Evolutionary conservation across 345 rosid genomes (phyloP).

Genomic region (Turnera subulata): DNA sequence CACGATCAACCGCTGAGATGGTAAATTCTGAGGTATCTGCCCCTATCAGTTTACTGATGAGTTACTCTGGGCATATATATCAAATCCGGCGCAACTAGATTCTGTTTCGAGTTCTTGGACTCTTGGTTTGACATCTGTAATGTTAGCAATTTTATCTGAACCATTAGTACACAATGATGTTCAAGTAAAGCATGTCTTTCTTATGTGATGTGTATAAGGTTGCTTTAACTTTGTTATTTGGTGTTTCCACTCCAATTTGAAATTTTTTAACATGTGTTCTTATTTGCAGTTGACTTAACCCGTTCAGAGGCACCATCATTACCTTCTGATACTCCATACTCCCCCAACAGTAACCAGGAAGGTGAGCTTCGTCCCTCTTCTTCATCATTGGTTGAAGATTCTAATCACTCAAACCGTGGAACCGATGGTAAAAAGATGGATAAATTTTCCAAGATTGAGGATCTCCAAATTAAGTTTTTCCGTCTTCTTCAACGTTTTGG

Average conservation of each 20-base stretch:
- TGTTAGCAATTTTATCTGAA: neutral
- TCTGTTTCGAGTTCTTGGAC: neutral
- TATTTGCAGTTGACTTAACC: conserved; percentile 10
- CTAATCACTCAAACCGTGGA: conserved; percentile 23
- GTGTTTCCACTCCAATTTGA: neutral
- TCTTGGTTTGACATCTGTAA: neutral
- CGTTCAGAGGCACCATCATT: conserved; percentile 30
- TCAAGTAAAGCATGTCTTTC: neutral
- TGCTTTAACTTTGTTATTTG: neutral
- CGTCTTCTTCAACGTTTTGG: conserved; percentile 66
- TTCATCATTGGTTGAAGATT: conserved; percentile 39
- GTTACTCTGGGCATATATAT: neutral
- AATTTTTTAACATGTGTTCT: neutral
- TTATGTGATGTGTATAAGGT: neutral
- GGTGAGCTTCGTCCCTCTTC: conserved; percentile 28
- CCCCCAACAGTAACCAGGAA: conserved; percentile 40
- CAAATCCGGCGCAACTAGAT: neutral
- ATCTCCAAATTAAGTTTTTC: conserved; percentile 65
- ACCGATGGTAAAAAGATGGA: conserved; percentile 32
- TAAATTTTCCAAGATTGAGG: conserved; percentile 55
- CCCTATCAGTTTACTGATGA: too few species aligned
- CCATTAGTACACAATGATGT: too few species aligned
- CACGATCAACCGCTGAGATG: neutral
- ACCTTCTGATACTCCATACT: conserved; percentile 30
- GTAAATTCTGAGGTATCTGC: neutral